Evolutionary conservation across 768 basidiomycete species (phyloP).

Genomic region (Mycena capillaripes): DNA sequence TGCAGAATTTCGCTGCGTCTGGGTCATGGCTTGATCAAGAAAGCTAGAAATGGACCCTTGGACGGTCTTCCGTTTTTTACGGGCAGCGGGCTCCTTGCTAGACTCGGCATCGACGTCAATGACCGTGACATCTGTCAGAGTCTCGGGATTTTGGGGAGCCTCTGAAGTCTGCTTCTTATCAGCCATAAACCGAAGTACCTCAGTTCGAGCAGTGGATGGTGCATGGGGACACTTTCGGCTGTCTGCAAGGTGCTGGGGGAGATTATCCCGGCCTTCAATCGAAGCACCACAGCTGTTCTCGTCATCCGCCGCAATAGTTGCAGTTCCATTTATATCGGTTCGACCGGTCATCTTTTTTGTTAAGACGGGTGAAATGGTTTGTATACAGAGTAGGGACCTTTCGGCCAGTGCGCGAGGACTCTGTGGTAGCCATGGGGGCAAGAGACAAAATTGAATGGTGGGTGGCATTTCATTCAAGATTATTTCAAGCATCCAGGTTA

Average conservation of each 20-base stretch:
- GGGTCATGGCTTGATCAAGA: background rate
- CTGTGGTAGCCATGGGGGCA: background rate
- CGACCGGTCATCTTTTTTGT: background rate
- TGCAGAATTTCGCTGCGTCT: background rate
- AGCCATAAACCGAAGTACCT: background rate
- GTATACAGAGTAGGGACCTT: background rate
- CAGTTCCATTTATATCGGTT: background rate
- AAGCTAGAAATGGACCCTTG: background rate
- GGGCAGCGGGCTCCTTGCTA: too few relatives aligned
- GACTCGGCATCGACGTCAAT: background rate
- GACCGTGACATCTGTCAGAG: background rate
- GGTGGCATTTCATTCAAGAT: background rate
- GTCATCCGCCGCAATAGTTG: slow-evolving; percentile 1
- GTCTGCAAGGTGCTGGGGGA: background rate
- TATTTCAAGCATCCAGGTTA: background rate
- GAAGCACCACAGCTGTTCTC: background rate
- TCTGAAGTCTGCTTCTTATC: background rate
- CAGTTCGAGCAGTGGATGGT: background rate
- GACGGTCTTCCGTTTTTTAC: background rate
- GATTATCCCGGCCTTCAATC: slow-evolving; percentile 17
- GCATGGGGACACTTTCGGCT: background rate
- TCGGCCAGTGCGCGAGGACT: background rate
- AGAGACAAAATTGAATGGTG: background rate
- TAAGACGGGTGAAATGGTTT: background rate
- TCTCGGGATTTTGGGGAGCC: background rate